A percentile compares a stretch with the other conserved stretches of the same genome.
Conservation (phyloP, 2,329 filamentous ascomycete species). For the Alternaria rosae region DNA sequence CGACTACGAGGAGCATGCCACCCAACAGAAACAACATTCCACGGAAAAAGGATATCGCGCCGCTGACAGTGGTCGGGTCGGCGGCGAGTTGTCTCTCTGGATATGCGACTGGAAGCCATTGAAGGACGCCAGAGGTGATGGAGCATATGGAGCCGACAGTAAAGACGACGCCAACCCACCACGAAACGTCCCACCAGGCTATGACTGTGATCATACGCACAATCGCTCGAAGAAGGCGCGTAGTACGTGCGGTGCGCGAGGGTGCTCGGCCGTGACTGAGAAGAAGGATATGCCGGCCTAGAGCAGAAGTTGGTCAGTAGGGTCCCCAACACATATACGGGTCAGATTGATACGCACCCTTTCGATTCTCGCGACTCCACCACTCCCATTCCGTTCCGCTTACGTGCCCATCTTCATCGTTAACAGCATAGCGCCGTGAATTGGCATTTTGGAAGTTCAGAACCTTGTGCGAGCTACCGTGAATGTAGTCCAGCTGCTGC, state of each 20-base stretch:
- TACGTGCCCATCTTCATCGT: not conserved
- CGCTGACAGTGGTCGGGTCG: not conserved
- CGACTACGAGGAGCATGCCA: not conserved
- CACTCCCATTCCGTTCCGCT: not conserved
- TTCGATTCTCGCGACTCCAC: conserved; percentile 2
- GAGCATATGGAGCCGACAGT: not conserved
- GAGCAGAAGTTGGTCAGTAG: not conserved
- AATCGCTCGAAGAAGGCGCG: not conserved
- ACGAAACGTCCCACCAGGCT: not conserved
- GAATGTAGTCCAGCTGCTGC: not conserved
- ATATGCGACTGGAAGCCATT: not conserved
- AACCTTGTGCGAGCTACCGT: not conserved
- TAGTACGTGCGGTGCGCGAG: not conserved
- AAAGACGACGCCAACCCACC: conserved; percentile 1
- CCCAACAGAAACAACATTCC: not conserved
- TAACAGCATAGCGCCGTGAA: not conserved
- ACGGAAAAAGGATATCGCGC: not conserved
- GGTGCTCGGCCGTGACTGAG: not conserved
- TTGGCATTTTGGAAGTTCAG: not conserved
- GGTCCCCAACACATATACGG: not conserved
- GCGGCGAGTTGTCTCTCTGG: not conserved
- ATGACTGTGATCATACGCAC: not conserved
- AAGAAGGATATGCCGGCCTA: not conserved
- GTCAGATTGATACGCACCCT: not conserved
- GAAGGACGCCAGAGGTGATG: not conserved